Base-by-base conservation (phyloP, 257 asterid genomes). In the Penstemon newberryi region DNA sequence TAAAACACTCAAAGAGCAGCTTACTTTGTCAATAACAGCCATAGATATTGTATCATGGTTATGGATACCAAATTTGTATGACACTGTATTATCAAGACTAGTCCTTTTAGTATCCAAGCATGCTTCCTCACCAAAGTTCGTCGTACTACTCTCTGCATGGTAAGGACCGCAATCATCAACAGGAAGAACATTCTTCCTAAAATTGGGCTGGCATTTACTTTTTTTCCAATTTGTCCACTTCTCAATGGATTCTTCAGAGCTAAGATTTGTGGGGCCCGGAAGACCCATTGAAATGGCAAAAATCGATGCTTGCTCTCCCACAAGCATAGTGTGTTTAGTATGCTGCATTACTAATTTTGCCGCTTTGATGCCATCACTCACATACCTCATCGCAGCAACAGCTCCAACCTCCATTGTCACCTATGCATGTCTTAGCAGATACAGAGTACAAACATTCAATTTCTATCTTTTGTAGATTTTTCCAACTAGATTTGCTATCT, bases 361-460 rank as follows among this genome's bases (percentile, higher is more conserved):
- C 40, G 96, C 97, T 84, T 63, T 81, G 74, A 90, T 93, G 60
- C 97, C 99, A 50, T 87, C 89, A 59, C 79, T 79, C 63, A 93
- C 97, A 70, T 87, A 85, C 59, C 99, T 83, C 97, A 90, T 90
- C n/a, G 89, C 87, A 70, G 92, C 99, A 71, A 93, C 97, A 72
- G 99, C 96, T 43, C 99, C 99, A 33, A 88, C 99, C 81, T 93
- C 97, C 99, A 93, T 93, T n/a, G 97, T 88, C 73, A 85, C 92
- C 99, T 93, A 79, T 72, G 80, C 75, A 77, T 75, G 76, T 80
- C 90, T 86, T 86, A 73, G 81, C 82, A 85, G 73, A 73, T 69
- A 63, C 84, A 76, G 38, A 75, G 61, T 63, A 55, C 53, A 72
- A 78, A 63, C 46, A 38, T 50, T 68, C 60, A 58, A 15, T 18